A percentile compares a stretch with the other conserved stretches of the same genome.
phyloP scores from a whole-genome alignment of 345 rosid species.

The Trapa bicornis region DNA sequence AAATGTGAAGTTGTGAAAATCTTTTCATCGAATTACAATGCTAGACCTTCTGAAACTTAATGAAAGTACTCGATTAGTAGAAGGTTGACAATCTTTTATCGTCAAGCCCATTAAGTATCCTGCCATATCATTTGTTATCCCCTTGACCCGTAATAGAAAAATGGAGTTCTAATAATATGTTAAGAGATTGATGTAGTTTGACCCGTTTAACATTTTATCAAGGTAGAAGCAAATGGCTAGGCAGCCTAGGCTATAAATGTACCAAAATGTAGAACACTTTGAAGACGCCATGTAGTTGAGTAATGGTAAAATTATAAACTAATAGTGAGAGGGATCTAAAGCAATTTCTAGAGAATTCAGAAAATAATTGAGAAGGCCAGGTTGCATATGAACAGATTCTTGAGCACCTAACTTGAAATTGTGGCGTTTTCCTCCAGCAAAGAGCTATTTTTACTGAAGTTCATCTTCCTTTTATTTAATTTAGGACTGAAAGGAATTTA shows the following conservation, averaged over 20 bases:
- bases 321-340: not conserved
- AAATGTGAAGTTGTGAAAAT: too few species aligned
- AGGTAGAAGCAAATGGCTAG: too few species aligned
- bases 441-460: too few species aligned
- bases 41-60: too few species aligned
- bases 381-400: not conserved
- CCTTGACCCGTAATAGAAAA: not conserved
- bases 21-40: too few species aligned
- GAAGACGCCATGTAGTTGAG: not conserved
- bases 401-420: not conserved
- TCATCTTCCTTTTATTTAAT: not conserved
- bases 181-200: not conserved
- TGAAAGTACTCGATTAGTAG: too few species aligned
- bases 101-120: not conserved
- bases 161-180: not conserved
- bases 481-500: not conserved
- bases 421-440: not conserved
- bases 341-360: not conserved
- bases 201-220: too few species aligned
- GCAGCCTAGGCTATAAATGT: not conserved
- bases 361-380: not conserved
- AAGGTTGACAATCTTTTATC: too few species aligned
- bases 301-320: not conserved
- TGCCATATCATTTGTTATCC: not conserved
- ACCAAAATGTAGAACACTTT: not conserved